A percentile compares a stretch with the other conserved stretches of the same genome.
Evolutionary conservation across 2,329 filamentous ascomycete genomes (phyloP).

Genomic region (Trichophyton simii): DNA sequence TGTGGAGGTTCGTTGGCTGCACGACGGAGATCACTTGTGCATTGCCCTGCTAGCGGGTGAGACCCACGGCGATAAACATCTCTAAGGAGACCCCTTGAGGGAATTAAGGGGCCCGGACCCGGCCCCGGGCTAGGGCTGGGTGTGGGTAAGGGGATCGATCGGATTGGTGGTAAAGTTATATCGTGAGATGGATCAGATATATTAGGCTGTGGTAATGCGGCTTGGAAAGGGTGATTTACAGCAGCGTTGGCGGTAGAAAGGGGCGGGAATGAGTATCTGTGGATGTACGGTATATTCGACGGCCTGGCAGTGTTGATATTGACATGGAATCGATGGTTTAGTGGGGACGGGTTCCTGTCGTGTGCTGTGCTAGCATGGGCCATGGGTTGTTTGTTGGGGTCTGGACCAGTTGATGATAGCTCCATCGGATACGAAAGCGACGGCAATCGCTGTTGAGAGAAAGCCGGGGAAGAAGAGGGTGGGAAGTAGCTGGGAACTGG

Average conservation of each 20-base stretch:
- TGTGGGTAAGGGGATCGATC: slow-evolving; percentile 15
- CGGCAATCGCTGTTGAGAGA: slow-evolving; percentile 1
- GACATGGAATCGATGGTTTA: slow-evolving; percentile 25
- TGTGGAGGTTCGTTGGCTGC: slow-evolving; percentile 7
- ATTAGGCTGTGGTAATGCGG: neutral
- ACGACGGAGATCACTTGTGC: slow-evolving; percentile 3
- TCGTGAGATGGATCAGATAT: slow-evolving; percentile 15
- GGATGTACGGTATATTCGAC: slow-evolving; percentile 55
- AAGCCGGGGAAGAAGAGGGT: slow-evolving; percentile 6
- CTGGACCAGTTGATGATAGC: slow-evolving; percentile 1
- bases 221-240: neutral
- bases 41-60: neutral
- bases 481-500: slow-evolving; percentile 6
- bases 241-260: slow-evolving; percentile 57
- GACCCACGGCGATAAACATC: neutral
- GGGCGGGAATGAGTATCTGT: slow-evolving; percentile 61
- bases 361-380: neutral
- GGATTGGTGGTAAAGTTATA: slow-evolving; percentile 7
- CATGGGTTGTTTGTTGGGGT: slow-evolving; percentile 4
- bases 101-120: neutral
- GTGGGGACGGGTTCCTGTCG: neutral
- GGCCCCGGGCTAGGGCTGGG: slow-evolving; percentile 14
- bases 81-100: neutral
- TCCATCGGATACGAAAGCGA: slow-evolving; percentile 6
- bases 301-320: slow-evolving; percentile 58